phyloP scores from a whole-genome alignment of 1,284 basidiomycete genomes.

The Malassezia arunalokei region DNA sequence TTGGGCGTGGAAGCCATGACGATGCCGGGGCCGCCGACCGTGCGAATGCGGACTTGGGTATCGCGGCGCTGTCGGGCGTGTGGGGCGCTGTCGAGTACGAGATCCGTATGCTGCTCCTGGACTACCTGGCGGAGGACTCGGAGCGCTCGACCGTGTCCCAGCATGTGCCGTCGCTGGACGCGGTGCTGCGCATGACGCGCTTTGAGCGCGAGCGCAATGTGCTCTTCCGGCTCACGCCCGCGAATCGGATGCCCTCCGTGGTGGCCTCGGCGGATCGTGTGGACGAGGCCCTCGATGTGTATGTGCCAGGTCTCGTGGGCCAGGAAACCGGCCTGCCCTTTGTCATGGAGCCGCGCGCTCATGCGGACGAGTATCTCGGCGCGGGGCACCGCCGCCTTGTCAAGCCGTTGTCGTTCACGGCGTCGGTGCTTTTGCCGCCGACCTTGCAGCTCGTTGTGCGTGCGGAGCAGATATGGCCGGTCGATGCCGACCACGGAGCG shows the following conservation, averaged over 20 bases:
- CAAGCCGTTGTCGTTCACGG: conserved; percentile 85
- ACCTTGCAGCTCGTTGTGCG: conserved; percentile 74
- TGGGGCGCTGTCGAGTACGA: conserved; percentile 84
- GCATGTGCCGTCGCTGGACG: conserved; percentile 76
- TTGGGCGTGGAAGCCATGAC: conserved; percentile 23
- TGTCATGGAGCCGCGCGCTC: not conserved
- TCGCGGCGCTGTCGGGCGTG: conserved; percentile 58
- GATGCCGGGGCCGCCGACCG: conserved; percentile 18
- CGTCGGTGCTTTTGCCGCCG: conserved; percentile 83
- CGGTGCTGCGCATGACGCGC: conserved; percentile 54
- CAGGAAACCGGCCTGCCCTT: conserved; percentile 14
- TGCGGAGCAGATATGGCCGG: conserved; percentile 41
- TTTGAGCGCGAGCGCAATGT: conserved; percentile 34
- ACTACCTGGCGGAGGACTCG: conserved; percentile 82
- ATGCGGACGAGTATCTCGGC: conserved; percentile 14
- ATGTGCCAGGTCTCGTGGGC: conserved; percentile 77
- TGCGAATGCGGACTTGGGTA: conserved; percentile 15
- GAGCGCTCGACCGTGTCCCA: conserved; percentile 60
- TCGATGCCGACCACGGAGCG: conserved; percentile 25
- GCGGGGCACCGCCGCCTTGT: conserved; percentile 76
- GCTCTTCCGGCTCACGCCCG: conserved; percentile 76
- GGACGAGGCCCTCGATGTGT: conserved; percentile 68
- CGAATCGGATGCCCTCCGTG: conserved; percentile 47
- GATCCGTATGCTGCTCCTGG: conserved; percentile 64
- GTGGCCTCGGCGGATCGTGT: conserved; percentile 77